phyloP scores from a whole-genome alignment of 768 basidiomycete species.

The Mycena venus region DNA sequence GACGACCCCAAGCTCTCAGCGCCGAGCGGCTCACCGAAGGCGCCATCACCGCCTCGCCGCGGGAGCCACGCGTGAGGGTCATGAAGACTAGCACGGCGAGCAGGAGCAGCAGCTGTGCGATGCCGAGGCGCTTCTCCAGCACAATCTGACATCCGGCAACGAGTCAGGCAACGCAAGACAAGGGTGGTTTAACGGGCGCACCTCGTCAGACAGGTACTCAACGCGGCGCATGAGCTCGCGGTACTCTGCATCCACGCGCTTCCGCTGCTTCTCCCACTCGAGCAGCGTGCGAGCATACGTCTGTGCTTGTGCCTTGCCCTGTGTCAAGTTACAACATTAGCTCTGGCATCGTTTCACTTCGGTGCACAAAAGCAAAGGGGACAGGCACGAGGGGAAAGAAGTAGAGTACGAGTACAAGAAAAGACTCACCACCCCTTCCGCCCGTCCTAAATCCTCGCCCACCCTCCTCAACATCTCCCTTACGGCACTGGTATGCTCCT shows the following conservation, averaged over 20 bases:
- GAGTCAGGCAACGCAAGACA: neutral
- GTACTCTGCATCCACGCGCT: conserved; percentile 79
- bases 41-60: conserved; percentile 42
- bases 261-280: conserved; percentile 79
- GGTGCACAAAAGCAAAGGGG: neutral
- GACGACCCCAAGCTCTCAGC: conserved; percentile 31
- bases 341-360: neutral
- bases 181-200: conserved; percentile 44
- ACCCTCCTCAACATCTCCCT: conserved; percentile 81
- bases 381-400: too few species aligned
- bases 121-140: conserved; percentile 90
- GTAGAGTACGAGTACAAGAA: neutral
- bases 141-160: conserved; percentile 68
- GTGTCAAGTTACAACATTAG: neutral
- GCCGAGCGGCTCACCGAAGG: conserved; percentile 26
- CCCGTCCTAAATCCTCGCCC: conserved; percentile 81
- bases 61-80: conserved; percentile 84
- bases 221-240: conserved; percentile 76
- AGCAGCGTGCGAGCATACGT: conserved; percentile 72
- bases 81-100: conserved; percentile 90
- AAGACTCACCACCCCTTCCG: conserved; percentile 78
- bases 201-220: conserved; percentile 86
- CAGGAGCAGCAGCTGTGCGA: conserved; percentile 88
- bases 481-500: conserved; percentile 86
- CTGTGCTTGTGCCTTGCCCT: conserved; percentile 82